These are phyloP conservation scores for Nannochloropsis gaditana DNA, from an alignment of 108 stramenopile species.

Conservation along the genomic window DNA sequence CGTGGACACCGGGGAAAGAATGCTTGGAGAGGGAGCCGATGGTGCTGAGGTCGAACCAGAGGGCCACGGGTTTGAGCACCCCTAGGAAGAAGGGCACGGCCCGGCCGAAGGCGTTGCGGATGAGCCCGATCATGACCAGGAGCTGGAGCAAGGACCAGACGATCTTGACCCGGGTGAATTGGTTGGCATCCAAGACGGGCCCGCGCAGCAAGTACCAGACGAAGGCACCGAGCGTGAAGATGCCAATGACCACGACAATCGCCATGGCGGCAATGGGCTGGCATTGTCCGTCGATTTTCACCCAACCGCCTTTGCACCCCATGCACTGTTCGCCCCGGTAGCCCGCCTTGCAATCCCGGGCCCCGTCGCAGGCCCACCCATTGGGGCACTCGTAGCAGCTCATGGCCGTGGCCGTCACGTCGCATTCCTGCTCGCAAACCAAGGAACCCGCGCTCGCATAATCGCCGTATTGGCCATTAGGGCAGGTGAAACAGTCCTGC, in stretches of 20 bases:
- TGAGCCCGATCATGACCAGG: neutral
- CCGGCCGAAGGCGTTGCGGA: slow-evolving; percentile 2
- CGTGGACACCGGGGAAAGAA: neutral
- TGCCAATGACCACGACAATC: neutral
- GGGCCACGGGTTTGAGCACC: neutral
- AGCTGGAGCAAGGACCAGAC: slow-evolving; percentile 18
- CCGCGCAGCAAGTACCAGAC: neutral
- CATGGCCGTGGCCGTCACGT: neutral
- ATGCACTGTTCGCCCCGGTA: neutral
- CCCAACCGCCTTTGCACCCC: neutral
- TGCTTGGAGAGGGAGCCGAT: neutral
- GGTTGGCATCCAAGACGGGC: neutral
- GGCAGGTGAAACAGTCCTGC: slow-evolving; percentile 16
- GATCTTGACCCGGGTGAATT: neutral
- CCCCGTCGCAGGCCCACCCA: neutral
- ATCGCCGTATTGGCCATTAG: slow-evolving; percentile 1
- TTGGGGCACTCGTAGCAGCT: slow-evolving; percentile 2
- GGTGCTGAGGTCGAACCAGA: neutral
- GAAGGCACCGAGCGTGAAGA: slow-evolving; percentile 4
- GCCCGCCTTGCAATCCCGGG: neutral
- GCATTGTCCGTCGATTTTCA: neutral
- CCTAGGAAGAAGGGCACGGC: slow-evolving; percentile 14
- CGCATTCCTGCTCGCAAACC: neutral
- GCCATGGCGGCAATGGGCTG: neutral
- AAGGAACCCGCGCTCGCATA: slow-evolving; percentile 13